A percentile compares a stretch with the other conserved stretches of the same genome.
These are phyloP conservation scores for Plasmodium fragile DNA, from an alignment of 169 alveolate species.

Conservation along the genomic window DNA sequence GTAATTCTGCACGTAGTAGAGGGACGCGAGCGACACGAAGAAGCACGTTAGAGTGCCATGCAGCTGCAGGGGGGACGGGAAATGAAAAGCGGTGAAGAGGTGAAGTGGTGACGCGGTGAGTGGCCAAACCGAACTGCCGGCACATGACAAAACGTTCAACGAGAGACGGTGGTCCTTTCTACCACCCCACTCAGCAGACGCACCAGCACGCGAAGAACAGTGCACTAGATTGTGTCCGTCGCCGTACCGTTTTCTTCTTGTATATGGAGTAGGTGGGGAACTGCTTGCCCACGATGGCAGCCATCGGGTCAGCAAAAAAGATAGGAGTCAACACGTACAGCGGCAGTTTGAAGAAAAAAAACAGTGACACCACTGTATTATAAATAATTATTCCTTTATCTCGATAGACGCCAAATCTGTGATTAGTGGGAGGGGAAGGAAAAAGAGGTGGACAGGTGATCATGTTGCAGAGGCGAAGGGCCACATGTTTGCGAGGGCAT, in stretches of 20 bases:
- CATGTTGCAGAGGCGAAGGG: neutral
- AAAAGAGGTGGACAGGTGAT: neutral
- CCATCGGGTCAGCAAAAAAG: constrained; percentile 69
- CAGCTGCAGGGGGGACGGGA: constrained; percentile 5
- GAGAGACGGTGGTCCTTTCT: neutral
- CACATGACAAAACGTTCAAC: neutral
- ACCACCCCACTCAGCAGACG: neutral
- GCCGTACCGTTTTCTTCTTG: constrained; percentile 47
- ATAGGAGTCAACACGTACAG: constrained; percentile 59
- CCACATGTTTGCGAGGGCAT: neutral
- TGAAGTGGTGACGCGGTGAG: neutral
- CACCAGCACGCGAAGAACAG: neutral
- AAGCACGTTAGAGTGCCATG: constrained; percentile 56
- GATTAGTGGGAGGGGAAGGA: neutral
- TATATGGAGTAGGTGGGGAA: constrained; percentile 32
- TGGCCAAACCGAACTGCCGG: neutral
- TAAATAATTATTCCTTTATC: constrained; percentile 55
- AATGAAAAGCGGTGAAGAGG: neutral
- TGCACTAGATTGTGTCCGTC: neutral
- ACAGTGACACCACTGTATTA: constrained; percentile 36
- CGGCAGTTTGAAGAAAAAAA: constrained; percentile 53
- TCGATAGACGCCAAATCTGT: constrained; percentile 37
- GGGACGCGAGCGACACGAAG: constrained; percentile 37
- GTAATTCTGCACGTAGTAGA: constrained; percentile 24
- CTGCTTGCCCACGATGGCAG: constrained; percentile 41